Evolutionary conservation across 2,329 filamentous ascomycete species (phyloP), one percentile per base, ranked within the genome.

Genomic region (Botrytis pseudocinerea): DNA sequence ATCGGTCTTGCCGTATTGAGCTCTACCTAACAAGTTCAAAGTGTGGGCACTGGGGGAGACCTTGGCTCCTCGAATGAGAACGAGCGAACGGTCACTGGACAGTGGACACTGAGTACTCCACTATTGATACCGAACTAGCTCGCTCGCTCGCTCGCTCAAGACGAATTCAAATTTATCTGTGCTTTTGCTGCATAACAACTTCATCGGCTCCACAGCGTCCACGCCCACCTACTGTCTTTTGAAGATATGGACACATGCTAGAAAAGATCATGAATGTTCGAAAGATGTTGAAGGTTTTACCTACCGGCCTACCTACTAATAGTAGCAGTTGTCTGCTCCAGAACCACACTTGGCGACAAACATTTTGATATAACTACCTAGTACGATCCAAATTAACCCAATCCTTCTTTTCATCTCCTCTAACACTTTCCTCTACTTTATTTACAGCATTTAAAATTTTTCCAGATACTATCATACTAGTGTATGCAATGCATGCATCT

Each of bases 401-500:
- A 28, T 42, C 22, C 12, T 18, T 62, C 38, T 42, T 20, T 40
- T 62, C 38, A 62, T 42, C 25, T 62, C 16, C 38, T 42, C n/a
- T 48, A 35, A 20, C 28, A 22, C 32, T 48, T 20, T 25, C 1
- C 28, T 65, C 62, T 32, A 28, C 38, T 44, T 60, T 32, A 4
- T 18, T 60, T 32, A 16, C 38, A 25, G 42, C 32, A 59, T 32
- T 25, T 22, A 20, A n/a, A 42, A 69, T 32, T 20, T 40, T 44
- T 35, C 12, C 65, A 69, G 4, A 14, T 54, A 25, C 54, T 38
- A 3, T 57, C 28, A 62, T 62, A 25, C 14, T 16, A 35, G 18
- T 46, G 22, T 32, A 54, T 46, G 66, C 51, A 54, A n/a, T 60
- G 18, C 38, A 46, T 69, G 51, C 66, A 69, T 61, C 66, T 22